Base-by-base conservation (phyloP, 2,329 filamentous ascomycete genomes). In the Bipolaris victoriae region DNA sequence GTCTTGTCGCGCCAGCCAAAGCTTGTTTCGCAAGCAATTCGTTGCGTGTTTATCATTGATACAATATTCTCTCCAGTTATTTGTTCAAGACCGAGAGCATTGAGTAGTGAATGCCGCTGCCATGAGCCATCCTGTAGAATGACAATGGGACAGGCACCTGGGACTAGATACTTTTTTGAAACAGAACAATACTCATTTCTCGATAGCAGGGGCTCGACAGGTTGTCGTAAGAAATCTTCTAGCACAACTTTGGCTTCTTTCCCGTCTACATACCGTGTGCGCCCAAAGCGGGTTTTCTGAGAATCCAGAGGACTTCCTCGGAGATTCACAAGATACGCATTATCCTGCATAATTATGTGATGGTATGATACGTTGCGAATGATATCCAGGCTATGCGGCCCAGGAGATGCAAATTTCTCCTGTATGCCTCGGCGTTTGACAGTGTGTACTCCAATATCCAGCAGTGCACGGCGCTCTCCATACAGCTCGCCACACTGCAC, bases 21-120 rank as follows among this genome's bases (percentile, higher is more conserved):
- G 29, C 36, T 20, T 41, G 15, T 18, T 18, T 48, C 51, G 15
- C 7, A 29, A 20, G 37, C 44, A 26, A 54, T 48, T n/a, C 22
- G 20, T 18, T 35, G 18, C 7, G 44, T 48, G 36, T 2, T 54
- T 16, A 54, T 54, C 2, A 35, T 54, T 18, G 51, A 37, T 18
- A 54, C 44, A 13, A 43, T 13, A 16, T 48, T 48, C 2, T 43
- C 7, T 45, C 36, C 40, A 4, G 36, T 26, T 0, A 18, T 29
- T 20, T 36, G 29, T 13, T 36, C n/a, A 5, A 40, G 9, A 3
- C n/a, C 1, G 9, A 54, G 36, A n/a, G 7, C 16, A 10, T 29
- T 1, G 6, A 41, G 24, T 3, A 54, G 44, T 36, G 22, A 1
- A 9, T 35, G 24, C 7, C n/a, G 22, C 20, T 54, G 51, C 37